Base-by-base conservation (phyloP, 768 basidiomycete genomes). In the Crepidotus variabilis region DNA sequence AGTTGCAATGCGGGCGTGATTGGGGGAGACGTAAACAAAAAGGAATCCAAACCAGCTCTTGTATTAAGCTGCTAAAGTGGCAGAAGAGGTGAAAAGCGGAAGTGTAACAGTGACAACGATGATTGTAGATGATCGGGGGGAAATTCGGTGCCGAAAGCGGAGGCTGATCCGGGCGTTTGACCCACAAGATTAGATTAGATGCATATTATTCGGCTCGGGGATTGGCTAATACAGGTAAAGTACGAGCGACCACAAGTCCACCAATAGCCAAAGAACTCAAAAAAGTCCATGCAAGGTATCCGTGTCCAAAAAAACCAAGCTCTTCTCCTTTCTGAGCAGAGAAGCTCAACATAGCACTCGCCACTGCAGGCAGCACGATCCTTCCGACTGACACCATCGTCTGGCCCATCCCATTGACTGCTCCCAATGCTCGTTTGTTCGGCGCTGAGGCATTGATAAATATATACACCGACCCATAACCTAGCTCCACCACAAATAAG, bases 391-490 rank as follows among this genome's bases (percentile, higher is more conserved):
- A 61, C 16, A 61, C 65, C 10, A 69, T 55, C 11, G 65, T 68
- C 55, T 69, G 68, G 1, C 62, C 64, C 1, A 80, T 66, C 0
- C 84, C 84, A 56, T 85, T 84, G 16, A 81, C 82, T 1, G 79
- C 76, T 2, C 84, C 84, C 7, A 85, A 69, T 14, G 82, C 79
- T 1, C 78, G 74, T 33, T 73, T 74, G 48, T 82, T 82, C 5
- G 85, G 83, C 4, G 84, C 70, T 10, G 82, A 72, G 0, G 78
- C 80, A 4, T 78, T 76, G 57, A 86, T 78, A 53, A 76, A 83
- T 50, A 86, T 82, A 55, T 67, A 70, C 20, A 68, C 60, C 28
- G 65, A 65, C 13, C 69, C 71, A 55, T 71, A 72, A 4, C 67
- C 68, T 36, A 73, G 58, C 34, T 69, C 69, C 54, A 72, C 63